These are phyloP conservation scores for Penicillium sclerotigenum DNA, from an alignment of 2,329 filamentous ascomycete species.

Conservation along the genomic window DNA sequence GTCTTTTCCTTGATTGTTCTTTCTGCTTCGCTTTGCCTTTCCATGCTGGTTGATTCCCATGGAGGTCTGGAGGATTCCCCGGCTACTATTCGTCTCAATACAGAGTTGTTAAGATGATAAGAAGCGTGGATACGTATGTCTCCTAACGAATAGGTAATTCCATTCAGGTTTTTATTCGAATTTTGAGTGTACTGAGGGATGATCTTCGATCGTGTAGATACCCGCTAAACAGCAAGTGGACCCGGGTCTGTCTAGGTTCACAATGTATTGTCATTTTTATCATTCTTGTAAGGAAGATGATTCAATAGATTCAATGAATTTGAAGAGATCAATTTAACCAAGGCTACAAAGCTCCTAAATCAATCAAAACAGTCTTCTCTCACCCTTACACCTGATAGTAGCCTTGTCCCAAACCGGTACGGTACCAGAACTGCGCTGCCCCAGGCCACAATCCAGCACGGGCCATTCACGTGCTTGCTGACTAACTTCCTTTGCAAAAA, in stretches of 20 bases:
- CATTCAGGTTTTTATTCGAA: neutral
- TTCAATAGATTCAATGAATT: neutral
- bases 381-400: neutral
- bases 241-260: neutral
- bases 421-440: constrained; percentile 6
- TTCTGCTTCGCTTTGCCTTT: neutral
- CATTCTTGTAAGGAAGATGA: neutral
- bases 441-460: constrained; percentile 9
- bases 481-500: constrained; percentile 30
- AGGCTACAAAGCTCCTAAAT: neutral
- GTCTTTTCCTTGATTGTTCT: constrained; percentile 4
- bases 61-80: neutral
- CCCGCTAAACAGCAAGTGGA: constrained; percentile 1
- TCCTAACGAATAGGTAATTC: neutral
- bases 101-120: neutral
- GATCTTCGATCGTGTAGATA: neutral
- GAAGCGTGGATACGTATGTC: neutral
- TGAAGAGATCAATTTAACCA: neutral
- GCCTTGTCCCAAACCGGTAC: constrained; percentile 3
- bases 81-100: neutral
- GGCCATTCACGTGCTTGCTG: constrained; percentile 26
- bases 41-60: neutral
- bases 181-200: neutral
- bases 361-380: neutral
- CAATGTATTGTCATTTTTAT: constrained; percentile 2